Evolutionary conservation across 1,284 basidiomycete genomes (phyloP).

Genomic region (Pseudozyma hubeiensis): DNA sequence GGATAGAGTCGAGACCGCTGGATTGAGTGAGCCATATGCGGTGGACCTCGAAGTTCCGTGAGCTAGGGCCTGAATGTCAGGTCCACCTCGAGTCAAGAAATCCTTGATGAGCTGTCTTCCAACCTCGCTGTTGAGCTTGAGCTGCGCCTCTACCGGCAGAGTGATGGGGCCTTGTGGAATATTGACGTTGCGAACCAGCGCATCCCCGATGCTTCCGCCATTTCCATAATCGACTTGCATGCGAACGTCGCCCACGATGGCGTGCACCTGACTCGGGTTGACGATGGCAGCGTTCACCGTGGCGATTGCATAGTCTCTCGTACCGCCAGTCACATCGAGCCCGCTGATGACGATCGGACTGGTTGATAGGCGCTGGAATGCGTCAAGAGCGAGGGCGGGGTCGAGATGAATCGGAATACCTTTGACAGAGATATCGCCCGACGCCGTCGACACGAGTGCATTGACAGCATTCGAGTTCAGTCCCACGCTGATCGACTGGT

Average conservation of each 20-base stretch:
- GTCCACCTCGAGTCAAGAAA: slow-evolving; percentile 76
- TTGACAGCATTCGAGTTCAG: slow-evolving; percentile 75
- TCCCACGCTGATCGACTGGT: slow-evolving; percentile 72
- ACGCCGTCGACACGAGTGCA: slow-evolving; percentile 75
- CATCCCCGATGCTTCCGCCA: slow-evolving; percentile 72
- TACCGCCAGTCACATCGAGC: slow-evolving; percentile 79
- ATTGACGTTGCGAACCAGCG: slow-evolving; percentile 45
- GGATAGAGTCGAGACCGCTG: slow-evolving; percentile 75
- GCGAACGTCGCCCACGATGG: slow-evolving; percentile 76
- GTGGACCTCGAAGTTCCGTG: slow-evolving; percentile 75
- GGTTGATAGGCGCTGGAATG: slow-evolving; percentile 76
- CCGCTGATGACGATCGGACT: slow-evolving; percentile 74
- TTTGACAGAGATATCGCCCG: slow-evolving; percentile 74
- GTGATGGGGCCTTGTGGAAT: slow-evolving; percentile 68
- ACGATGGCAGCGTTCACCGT: slow-evolving; percentile 71
- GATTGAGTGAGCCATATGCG: slow-evolving; percentile 75
- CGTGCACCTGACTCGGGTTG: slow-evolving; percentile 76
- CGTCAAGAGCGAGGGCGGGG: slow-evolving; percentile 73
- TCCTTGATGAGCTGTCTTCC: slow-evolving; percentile 77
- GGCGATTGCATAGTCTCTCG: slow-evolving; percentile 76
- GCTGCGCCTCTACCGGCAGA: slow-evolving; percentile 77
- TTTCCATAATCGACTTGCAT: slow-evolving; percentile 75
- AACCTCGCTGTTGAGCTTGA: slow-evolving; percentile 72
- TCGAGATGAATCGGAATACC: slow-evolving; percentile 76
- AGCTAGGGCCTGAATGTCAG: slow-evolving; percentile 73